Conservation (phyloP, 495 filamentous ascomycete genomes). For the Neurospora discreta region DNA sequence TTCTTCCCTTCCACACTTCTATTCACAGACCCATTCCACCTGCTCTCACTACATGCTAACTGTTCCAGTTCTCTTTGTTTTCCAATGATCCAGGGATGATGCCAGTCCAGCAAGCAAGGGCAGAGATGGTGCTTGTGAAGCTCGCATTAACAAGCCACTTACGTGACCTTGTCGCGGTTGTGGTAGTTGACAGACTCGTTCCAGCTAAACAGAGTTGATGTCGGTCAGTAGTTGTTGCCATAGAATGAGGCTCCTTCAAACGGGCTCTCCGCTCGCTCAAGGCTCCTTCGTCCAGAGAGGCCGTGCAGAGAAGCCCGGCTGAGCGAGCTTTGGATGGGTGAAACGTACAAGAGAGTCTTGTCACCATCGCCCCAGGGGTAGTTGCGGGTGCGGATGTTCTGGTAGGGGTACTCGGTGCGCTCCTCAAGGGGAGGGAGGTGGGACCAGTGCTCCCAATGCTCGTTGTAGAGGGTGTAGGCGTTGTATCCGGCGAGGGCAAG, state of each 20-base stretch:
- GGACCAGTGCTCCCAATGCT: constrained; percentile 92
- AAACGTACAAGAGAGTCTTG: constrained; percentile 46
- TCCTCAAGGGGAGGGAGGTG: constrained; percentile 84
- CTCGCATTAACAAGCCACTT: constrained; percentile 18
- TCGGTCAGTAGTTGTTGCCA: not conserved
- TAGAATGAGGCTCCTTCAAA: not conserved
- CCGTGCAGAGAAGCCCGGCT: not conserved
- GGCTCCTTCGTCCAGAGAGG: not conserved
- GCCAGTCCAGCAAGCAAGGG: not conserved
- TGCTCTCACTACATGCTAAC: not conserved
- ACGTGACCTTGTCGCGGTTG: constrained; percentile 70
- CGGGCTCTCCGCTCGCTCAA: not conserved
- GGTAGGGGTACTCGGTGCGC: constrained; percentile 79
- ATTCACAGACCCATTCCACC: not conserved
- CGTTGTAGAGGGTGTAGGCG: constrained; percentile 79
- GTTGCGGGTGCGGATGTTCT: constrained; percentile 87
- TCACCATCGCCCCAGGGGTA: constrained; percentile 88
- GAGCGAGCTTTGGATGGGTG: not conserved
- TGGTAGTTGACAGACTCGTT: constrained; percentile 92
- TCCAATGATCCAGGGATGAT: not conserved
- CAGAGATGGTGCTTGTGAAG: not conserved
- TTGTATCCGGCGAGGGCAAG: constrained; percentile 62
- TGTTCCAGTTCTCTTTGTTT: not conserved
- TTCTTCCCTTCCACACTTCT: not conserved
- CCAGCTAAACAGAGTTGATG: constrained; percentile 54